Evolutionary conservation across 805 yeast species (phyloP).

Genomic region (Candida hispaniensis): DNA sequence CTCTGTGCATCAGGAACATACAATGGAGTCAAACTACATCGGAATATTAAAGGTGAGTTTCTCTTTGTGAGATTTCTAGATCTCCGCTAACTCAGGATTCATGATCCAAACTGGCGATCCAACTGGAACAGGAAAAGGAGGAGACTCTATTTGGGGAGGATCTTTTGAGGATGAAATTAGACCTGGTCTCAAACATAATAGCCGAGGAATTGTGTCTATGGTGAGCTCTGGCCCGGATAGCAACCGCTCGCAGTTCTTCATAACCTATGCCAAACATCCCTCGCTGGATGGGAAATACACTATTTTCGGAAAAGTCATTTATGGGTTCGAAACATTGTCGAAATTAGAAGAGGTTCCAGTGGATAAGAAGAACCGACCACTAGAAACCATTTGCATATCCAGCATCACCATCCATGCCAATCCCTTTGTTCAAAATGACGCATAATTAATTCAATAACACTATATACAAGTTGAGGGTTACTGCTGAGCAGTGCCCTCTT

Average conservation of each 20-base stretch:
- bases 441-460: too few relatives aligned
- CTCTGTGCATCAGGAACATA: constrained; percentile 38
- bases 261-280: constrained; percentile 62
- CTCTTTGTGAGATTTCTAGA: constrained; percentile 23
- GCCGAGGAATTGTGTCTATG: constrained; percentile 78
- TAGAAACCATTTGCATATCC: constrained; percentile 26
- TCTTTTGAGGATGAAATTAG: constrained; percentile 28
- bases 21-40: constrained; percentile 26
- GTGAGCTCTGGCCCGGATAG: constrained; percentile 91
- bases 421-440: constrained; percentile 31
- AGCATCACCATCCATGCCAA: constrained; percentile 35
- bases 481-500: too few relatives aligned
- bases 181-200: constrained; percentile 49
- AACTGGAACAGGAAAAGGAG: constrained; percentile 31
- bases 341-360: constrained; percentile 50
- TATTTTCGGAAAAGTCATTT: constrained; percentile 57
- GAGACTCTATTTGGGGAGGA: constrained; percentile 38
- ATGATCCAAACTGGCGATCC: constrained; percentile 32
- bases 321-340: constrained; percentile 38
- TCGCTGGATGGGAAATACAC: constrained; percentile 70
- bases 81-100: constrained; percentile 23
- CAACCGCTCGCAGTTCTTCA: constrained; percentile 84
- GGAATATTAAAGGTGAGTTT: constrained; percentile 33
- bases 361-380: constrained; percentile 33
- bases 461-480: too few relatives aligned